Evolutionary conservation across 805 yeast species (phyloP).

Genomic region (Metschnikowia noctiluminum): DNA sequence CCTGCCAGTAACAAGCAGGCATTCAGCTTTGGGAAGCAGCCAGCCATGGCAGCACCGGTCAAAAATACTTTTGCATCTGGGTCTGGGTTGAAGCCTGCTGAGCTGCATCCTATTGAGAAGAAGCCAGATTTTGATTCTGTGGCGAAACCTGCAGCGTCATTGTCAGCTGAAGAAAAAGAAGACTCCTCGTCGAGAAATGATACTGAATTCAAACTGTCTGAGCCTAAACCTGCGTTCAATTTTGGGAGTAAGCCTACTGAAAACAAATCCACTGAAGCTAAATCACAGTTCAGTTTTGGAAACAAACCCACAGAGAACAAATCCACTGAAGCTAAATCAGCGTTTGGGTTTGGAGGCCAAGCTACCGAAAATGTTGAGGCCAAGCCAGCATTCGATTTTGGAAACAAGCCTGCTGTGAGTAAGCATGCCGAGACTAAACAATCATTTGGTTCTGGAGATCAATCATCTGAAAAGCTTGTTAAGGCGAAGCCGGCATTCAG

Average conservation of each 20-base stretch:
- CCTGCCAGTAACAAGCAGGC: not conserved
- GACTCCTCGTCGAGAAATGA: no score
- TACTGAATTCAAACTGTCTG: not conserved
- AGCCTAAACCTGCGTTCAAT: not conserved
- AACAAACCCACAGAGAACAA: not conserved
- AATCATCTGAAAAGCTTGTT: not conserved
- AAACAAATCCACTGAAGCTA: not conserved
- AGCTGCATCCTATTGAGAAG: not conserved
- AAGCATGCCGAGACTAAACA: not conserved
- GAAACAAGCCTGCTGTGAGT: slow-evolving; percentile 1
- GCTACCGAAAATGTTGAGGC: not conserved
- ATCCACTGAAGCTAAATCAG: not conserved
- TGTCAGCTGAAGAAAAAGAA: no score
- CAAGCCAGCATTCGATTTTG: slow-evolving; percentile 8
- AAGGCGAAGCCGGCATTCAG: not conserved
- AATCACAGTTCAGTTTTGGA: not conserved
- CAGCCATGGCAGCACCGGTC: no score
- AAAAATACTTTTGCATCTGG: no score
- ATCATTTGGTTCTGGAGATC: not conserved
- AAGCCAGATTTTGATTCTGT: not conserved
- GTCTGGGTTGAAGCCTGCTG: not conserved
- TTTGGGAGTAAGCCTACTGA: slow-evolving; percentile 1
- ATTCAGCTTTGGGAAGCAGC: no score
- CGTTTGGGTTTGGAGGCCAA: not conserved
- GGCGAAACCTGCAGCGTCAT: not conserved